These are phyloP conservation scores for Nemania serpens DNA, from an alignment of 2,329 filamentous ascomycete species.

Conservation along the genomic window DNA sequence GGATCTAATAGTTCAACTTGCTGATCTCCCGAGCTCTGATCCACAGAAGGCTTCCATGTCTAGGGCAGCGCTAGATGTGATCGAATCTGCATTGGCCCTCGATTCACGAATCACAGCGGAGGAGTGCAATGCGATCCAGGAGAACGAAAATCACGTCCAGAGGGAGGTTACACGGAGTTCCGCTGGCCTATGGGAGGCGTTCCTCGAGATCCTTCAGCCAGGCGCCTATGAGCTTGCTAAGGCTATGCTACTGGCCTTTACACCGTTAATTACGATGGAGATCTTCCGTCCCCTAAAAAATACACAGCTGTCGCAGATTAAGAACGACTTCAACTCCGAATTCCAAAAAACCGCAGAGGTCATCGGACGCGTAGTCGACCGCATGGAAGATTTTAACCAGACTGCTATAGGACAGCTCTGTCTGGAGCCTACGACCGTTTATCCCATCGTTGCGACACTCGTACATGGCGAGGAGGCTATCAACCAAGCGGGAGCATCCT, in stretches of 20 bases:
- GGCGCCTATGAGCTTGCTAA: slow-evolving; percentile 74
- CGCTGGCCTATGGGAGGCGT: slow-evolving; percentile 76
- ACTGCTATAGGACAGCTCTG: slow-evolving; percentile 73
- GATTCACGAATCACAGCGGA: slow-evolving; percentile 72
- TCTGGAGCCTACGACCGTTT: slow-evolving; percentile 68
- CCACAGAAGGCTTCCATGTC: slow-evolving; percentile 57
- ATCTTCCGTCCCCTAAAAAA: slow-evolving; percentile 65
- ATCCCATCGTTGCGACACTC: slow-evolving; percentile 76
- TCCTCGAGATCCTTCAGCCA: slow-evolving; percentile 69
- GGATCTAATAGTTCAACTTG: slow-evolving; percentile 61
- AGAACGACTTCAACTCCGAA: slow-evolving; percentile 76
- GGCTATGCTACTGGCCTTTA: slow-evolving; percentile 71
- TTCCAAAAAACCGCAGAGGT: slow-evolving; percentile 60
- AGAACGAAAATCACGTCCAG: slow-evolving; percentile 61
- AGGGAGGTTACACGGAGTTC: slow-evolving; percentile 73
- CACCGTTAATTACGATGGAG: slow-evolving; percentile 75
- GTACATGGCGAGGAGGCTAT: slow-evolving; percentile 80
- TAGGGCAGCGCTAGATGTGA: slow-evolving; percentile 64
- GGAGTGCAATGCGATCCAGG: slow-evolving; percentile 69
- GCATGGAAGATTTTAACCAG: slow-evolving; percentile 75
- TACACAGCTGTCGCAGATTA: slow-evolving; percentile 48
- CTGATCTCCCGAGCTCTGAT: slow-evolving; percentile 52
- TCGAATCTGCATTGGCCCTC: slow-evolving; percentile 68
- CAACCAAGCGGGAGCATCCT: slow-evolving; percentile 77
- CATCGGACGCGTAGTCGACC: slow-evolving; percentile 76